Evolutionary conservation across 768 basidiomycete species (phyloP), one percentile per base, ranked within the genome.

Genomic region (Mycena amicta): DNA sequence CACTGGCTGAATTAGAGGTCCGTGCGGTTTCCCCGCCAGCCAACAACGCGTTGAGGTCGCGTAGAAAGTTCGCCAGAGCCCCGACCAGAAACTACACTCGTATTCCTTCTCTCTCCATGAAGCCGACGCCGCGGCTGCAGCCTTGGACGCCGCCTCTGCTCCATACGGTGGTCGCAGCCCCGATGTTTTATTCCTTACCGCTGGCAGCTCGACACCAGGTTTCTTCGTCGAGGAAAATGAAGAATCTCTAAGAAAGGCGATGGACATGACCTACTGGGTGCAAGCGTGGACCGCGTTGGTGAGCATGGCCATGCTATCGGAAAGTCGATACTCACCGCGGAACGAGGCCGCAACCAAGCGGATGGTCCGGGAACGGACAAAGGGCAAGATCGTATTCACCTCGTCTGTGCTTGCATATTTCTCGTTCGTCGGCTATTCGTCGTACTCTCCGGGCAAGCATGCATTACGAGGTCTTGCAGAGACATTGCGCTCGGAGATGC

Each of bases 381-480:
- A 78, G 53, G 83, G 87, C 28, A 88, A 84, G 66, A 82, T 89
- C 33, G 73, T 89, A 26, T 84, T 92, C 51, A 78, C 87, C 31
- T 83, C 83, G 1, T 87, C 86, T 0, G 75, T 85, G 15, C 73
- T 89, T 3, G 85, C 81, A 1, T 82, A 83, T 63, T 80, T 88
- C 71, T 79, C 81, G 5, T 76, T 90, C 29, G 75, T 84, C 2
- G 90, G 90, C 0, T 92, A 87, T 62, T 74, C 83, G 3, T 77
- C 81, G 3, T 92, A 92, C 68, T 77, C 85, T 0, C 88, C 90
- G 0, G 85, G 83, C 13, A 92, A 92, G 67, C 84, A 85, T 62
- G 90, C 90, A 16, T 66, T 92, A 11, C 72, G 89, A 70, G 90
- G 90, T 88, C 79, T 92, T 0, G 87, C 88, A 5, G 90, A 92